Base-by-base conservation (phyloP, 345 rosid species). In the Lumnitzera racemosa region DNA sequence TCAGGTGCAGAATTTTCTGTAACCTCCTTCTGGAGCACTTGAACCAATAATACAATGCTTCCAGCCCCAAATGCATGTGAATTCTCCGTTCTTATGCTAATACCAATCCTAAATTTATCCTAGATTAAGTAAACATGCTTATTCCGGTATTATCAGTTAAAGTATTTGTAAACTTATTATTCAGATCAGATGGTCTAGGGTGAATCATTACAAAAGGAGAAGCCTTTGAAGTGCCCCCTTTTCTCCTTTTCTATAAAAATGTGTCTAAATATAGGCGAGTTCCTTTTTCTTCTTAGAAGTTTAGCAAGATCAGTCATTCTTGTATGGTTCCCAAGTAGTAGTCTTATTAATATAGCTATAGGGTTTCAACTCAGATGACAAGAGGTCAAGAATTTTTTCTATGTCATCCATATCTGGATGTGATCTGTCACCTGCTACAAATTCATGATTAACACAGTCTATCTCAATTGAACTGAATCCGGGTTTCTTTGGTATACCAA, bases 401-500 rank as follows among this genome's bases (percentile, higher is more conserved):
- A 91, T 80, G 17, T 58, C 24, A 43, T 69, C 61, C 0, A 79
- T 64, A 47, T 86, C 77, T 0, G 12, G 55, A 61, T 91, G 96
- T 3, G 83, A 71, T 64, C 72, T 76, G 63, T 88, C 91, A 20
- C 83, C 76, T 0, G 91, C 83, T 67, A 82, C 81, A 72, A 90
- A 91, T 58, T 81, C 84, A 69, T 91, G 86, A 54, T 61, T 70
- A 24, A 51, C n/a, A 66, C 79, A 63, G 57, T 75, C 80, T 47
- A 84, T 71, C 79, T 88, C 98, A 61, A 88, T 63, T 1, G 91
- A 81, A 66, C 94, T 88, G 66, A 74, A 76, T 36, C 94, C 94
- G 13, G 89, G 94, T 59, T 61, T 81, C 72, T 86, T 91, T 64
- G 70, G 83, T 73, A 91, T 65, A 6, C 96, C 94, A 41, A 67